A percentile compares a stretch with the other conserved stretches of the same genome.
These are phyloP conservation scores for Aspergillus pseudotamarii DNA, from an alignment of 2,329 filamentous ascomycete genomes.

Conservation along the genomic window DNA sequence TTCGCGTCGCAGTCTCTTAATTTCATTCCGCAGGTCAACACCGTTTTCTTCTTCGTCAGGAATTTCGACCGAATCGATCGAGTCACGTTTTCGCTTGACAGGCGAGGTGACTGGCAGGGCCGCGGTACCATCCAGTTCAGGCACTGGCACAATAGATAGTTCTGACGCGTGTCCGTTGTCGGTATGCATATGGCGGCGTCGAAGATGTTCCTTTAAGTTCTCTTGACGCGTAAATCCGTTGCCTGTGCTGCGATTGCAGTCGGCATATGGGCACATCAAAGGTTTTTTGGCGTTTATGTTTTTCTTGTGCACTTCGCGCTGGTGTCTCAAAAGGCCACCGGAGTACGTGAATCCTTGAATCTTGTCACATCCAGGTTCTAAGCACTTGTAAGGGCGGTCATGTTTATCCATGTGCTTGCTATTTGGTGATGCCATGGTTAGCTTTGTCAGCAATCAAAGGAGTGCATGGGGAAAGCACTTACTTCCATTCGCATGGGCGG, in stretches of 20 bases:
- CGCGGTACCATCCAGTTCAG: constrained; percentile 36
- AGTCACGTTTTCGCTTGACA: constrained; percentile 41
- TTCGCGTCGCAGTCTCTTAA: constrained; percentile 68
- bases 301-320: constrained; percentile 90
- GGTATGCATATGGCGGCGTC: constrained; percentile 74
- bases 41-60: constrained; percentile 46
- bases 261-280: constrained; percentile 79
- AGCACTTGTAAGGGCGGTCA: constrained; percentile 87
- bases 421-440: constrained; percentile 24
- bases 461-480: constrained; percentile 47
- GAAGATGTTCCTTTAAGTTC: constrained; percentile 90
- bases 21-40: constrained; percentile 59
- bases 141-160: constrained; percentile 32
- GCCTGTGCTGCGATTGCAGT: constrained; percentile 86
- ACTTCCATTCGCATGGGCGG: constrained; percentile 94
- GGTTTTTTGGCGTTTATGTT: constrained; percentile 86
- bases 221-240: constrained; percentile 92
- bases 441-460: constrained; percentile 6
- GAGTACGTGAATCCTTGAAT: constrained; percentile 94
- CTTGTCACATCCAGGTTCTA: constrained; percentile 81
- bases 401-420: constrained; percentile 99
- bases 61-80: constrained; percentile 29
- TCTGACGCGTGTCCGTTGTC: constrained; percentile 37
- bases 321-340: constrained; percentile 83
- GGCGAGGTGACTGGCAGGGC: constrained; percentile 30